These are phyloP conservation scores for Coelastrella sp. DNA, from an alignment of 139 green algal species.

Conservation along the genomic window DNA sequence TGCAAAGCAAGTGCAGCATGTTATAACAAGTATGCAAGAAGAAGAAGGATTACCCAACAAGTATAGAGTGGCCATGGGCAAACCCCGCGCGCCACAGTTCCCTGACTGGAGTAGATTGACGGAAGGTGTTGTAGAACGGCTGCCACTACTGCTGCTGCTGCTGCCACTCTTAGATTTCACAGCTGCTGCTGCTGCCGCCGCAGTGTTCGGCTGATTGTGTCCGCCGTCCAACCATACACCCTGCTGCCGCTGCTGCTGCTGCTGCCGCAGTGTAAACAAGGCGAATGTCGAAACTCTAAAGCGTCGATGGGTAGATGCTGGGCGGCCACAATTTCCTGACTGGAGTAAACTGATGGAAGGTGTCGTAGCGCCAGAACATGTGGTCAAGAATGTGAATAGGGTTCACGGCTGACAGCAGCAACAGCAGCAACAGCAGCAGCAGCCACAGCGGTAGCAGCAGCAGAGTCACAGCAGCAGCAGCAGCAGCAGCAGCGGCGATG, in stretches of 20 bases:
- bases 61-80: conserved; percentile 23
- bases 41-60: no score
- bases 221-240: not conserved
- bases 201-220: not conserved
- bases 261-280: conserved; percentile 21
- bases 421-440: not conserved
- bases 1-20: no score
- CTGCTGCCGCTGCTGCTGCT: conserved; percentile 4
- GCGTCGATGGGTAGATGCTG: conserved; percentile 32
- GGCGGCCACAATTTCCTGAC: conserved; percentile 27
- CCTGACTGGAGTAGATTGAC: conserved; percentile 34
- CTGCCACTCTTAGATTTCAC: not conserved
- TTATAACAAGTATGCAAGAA: no score
- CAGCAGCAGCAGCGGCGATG: not conserved
- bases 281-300: conserved; percentile 30
- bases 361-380: conserved; percentile 11
- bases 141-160: no score
- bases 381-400: conserved; percentile 15
- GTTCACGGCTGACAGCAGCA: not conserved
- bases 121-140: conserved; percentile 3
- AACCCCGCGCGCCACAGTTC: conserved; percentile 14
- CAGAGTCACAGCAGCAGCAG: not conserved
- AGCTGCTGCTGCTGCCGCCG: not conserved
- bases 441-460: not conserved
- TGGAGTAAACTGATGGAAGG: conserved; percentile 37